Percentiles rank a stretch among this genome's conserved stretches.
phyloP scores from a whole-genome alignment of 73 alveolate genomes.

The Breviolum minutum region DNA sequence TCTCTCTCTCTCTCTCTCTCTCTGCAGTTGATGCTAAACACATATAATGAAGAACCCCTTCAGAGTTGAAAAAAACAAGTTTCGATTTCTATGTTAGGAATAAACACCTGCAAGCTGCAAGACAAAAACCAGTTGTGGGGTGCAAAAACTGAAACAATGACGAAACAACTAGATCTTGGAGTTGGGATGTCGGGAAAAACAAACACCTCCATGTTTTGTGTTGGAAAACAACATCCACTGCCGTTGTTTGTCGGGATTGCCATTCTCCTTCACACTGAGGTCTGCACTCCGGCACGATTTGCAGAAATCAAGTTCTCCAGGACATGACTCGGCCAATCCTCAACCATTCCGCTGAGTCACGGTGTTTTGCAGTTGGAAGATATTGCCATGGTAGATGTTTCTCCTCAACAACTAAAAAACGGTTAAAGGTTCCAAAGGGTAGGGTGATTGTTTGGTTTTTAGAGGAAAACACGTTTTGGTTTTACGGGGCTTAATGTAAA shows the following conservation, averaged over 20 bases:
- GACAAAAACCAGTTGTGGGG: neutral
- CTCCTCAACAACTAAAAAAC: neutral
- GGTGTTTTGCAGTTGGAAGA: neutral
- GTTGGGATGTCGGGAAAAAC: neutral
- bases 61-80: no score
- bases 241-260: neutral
- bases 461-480: no score
- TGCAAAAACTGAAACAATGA: neutral
- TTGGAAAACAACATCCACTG: neutral
- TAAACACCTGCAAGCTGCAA: neutral
- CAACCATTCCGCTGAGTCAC: neutral
- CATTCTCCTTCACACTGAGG: neutral
- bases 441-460: neutral
- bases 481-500: no score
- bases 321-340: slow-evolving; percentile 53
- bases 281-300: slow-evolving; percentile 25
- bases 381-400: neutral
- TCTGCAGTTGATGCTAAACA: no score
- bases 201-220: neutral
- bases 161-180: neutral
- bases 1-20: no score
- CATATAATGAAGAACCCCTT: no score
- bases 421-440: neutral
- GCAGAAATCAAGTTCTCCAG: slow-evolving; percentile 58
- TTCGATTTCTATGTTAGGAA: neutral